Evolutionary conservation across 164 flowering plant species (phyloP).

Genomic region (Berberis thunbergii): DNA sequence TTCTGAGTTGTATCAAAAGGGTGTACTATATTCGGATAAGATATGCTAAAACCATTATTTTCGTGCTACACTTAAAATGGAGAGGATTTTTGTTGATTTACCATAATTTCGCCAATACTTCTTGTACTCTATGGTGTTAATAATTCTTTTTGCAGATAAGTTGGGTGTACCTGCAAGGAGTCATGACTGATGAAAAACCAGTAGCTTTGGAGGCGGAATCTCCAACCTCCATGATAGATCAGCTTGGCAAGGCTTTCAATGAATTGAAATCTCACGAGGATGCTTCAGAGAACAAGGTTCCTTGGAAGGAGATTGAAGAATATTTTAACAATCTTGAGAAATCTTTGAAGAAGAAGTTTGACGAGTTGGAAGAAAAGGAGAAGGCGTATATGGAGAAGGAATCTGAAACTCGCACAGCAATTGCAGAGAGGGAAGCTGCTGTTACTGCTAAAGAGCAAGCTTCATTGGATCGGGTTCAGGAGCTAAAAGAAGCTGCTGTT

Average conservation of each 20-base stretch:
- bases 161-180: background rate
- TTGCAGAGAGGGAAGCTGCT: constrained; percentile 44
- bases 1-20: too few relatives aligned
- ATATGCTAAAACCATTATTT: too few relatives aligned
- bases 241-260: constrained; percentile 39
- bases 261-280: constrained; percentile 33
- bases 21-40: too few relatives aligned
- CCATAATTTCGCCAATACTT: too few relatives aligned
- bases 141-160: too few relatives aligned
- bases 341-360: constrained; percentile 26
- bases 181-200: constrained; percentile 20
- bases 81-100: too few relatives aligned
- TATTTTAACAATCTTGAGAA: constrained; percentile 39
- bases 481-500: constrained; percentile 56
- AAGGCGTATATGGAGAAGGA: constrained; percentile 41
- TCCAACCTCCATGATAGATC: constrained; percentile 34
- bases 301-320: constrained; percentile 47
- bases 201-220: constrained; percentile 13
- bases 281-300: constrained; percentile 25
- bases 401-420: constrained; percentile 20
- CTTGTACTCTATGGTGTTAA: too few relatives aligned
- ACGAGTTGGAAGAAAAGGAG: constrained; percentile 46
- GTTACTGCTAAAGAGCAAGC: constrained; percentile 53
- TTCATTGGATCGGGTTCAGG: constrained; percentile 46
- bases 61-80: too few relatives aligned